Conservation (phyloP, 345 rosid genomes). For the Bruguiera sexangula region DNA sequence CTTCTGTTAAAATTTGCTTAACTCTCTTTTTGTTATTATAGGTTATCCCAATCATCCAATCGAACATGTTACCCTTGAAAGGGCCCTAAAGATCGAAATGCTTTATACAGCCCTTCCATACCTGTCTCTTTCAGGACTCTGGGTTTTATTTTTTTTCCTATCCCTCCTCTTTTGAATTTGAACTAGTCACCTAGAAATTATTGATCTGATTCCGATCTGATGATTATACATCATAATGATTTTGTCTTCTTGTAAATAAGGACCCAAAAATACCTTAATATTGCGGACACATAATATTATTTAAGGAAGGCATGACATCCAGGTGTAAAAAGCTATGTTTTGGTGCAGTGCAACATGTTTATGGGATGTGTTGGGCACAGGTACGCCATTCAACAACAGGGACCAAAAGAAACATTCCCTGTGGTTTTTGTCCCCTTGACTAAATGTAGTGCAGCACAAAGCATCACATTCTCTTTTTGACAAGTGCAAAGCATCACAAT, state of each 20-base stretch:
- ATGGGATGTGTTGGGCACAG: conserved; percentile 29
- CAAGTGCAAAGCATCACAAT: too few species aligned
- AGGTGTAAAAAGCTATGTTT: conserved; percentile 19
- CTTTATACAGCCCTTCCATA: neutral
- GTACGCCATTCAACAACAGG: conserved; percentile 27
- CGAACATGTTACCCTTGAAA: neutral
- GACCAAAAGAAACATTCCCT: conserved; percentile 44
- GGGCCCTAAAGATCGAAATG: neutral
- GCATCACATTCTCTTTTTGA: neutral
- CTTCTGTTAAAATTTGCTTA: too few species aligned
- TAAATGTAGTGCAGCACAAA: neutral
- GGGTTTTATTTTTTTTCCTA: neutral
- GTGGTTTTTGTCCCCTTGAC: conserved; percentile 45
- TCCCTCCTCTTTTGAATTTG: conserved; percentile 18
- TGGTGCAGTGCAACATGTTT: conserved; percentile 33
- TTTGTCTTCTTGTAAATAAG: conserved; percentile 40
- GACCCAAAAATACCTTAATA: neutral
- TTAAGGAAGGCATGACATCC: conserved; percentile 6
- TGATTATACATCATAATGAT: conserved; percentile 42
- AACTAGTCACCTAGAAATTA: conserved; percentile 12
- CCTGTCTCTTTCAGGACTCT: neutral
- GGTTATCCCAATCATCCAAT: too few species aligned
- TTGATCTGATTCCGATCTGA: conserved; percentile 30
- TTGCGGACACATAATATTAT: conserved; percentile 7
- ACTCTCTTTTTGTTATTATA: too few species aligned